Conservation (phyloP, 2,329 filamentous ascomycete species). For the Botrytis aclada region DNA sequence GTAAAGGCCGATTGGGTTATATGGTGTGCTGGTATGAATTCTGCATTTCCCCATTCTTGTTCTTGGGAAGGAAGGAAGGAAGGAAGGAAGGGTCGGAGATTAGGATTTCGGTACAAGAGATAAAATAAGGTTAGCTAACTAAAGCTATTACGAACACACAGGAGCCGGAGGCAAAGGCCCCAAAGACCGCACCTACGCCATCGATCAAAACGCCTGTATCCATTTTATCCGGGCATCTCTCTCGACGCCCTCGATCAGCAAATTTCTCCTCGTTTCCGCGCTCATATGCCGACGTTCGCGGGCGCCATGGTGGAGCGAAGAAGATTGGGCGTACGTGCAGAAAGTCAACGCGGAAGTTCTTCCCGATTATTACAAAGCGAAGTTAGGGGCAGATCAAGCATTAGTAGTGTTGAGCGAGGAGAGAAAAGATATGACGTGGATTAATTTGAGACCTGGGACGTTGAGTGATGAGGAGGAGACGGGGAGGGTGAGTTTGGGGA, state of each 20-base stretch:
- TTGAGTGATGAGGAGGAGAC: constrained; percentile 49
- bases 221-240: constrained; percentile 60
- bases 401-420: constrained; percentile 49
- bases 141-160: constrained; percentile 26
- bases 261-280: constrained; percentile 65
- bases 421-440: constrained; percentile 40
- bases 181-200: constrained; percentile 52
- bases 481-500: constrained; percentile 43
- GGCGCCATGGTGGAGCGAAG: constrained; percentile 56
- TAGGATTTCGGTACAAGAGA: background rate
- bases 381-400: constrained; percentile 57
- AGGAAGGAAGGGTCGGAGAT: no score
- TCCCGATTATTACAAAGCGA: constrained; percentile 57
- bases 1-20: constrained; percentile 64
- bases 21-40: constrained; percentile 59
- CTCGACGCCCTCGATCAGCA: constrained; percentile 50
- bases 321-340: constrained; percentile 42
- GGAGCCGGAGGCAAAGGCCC: constrained; percentile 60
- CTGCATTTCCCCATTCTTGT: fast-evolving
- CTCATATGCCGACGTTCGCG: constrained; percentile 50
- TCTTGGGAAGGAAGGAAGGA: no score
- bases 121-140: background rate
- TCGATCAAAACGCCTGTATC: constrained; percentile 63
- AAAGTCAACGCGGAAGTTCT: constrained; percentile 45
- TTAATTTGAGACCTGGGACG: constrained; percentile 52